Evolutionary conservation across 2,329 filamentous ascomycete genomes (phyloP), one percentile per base, ranked within the genome.

Genomic region (Ceratocystis huliohia): DNA sequence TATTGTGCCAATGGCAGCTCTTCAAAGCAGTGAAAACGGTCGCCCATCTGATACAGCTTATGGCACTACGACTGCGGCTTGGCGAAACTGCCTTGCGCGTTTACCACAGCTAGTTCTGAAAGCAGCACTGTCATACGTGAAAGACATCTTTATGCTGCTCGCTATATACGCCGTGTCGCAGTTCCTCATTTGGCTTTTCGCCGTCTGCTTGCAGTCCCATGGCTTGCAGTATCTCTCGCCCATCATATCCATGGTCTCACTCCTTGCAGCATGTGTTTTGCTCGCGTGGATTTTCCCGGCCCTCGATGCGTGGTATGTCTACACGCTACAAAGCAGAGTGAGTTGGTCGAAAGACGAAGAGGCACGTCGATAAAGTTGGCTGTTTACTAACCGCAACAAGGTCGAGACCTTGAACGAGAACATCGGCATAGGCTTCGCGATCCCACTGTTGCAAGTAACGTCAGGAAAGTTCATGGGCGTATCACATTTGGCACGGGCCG

Each of bases 331-430:
- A 28, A 45, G n/a, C 20, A 17, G n/a, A 8, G 61, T 63, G 8
- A 33, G 45, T 48, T 45, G 1, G 2, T 1, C 15, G 30, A 37
- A 10, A n/a, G 5, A 20, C 28, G 1, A 8, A 22, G 5, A 37
- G 6, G 25, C 17, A 25, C 8, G 20, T 2, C 8, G 15, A 3
- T 4, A 13, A n/a, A 8, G 13, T 25, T 6, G 30, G 6, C 20
- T 59, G 3, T 37, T 33, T 33, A 15, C 28, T 59, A n/a, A 59
- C 56, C 56, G 50, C 69, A 78, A 65, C 75, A 74, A 82, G 79
- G 74, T 80, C 25, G 76, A 82, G 61, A 75, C 82, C 8, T 75
- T 82, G 65, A 82, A 82, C 69, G 72, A 75, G 2, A 78, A 82
- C 70, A 76, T 82, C 69, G 80, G 80, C 0, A 71, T 81, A 5